A percentile compares a stretch with the other conserved stretches of the same genome.
phyloP scores from a whole-genome alignment of 1,284 basidiomycete genomes.

The Xerocomus minutiporus region DNA sequence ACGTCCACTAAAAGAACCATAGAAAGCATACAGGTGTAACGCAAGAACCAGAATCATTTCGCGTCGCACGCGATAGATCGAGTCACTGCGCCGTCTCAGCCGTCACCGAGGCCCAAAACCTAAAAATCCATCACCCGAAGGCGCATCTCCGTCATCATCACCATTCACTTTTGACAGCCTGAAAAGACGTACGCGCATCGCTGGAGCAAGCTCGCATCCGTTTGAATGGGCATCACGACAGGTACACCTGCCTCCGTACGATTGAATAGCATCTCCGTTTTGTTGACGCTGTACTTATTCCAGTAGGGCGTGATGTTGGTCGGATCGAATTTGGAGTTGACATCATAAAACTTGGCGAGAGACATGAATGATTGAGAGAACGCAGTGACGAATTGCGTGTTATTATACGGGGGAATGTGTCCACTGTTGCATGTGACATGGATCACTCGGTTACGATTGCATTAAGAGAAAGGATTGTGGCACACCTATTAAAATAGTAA shows the following conservation, averaged over 20 bases:
- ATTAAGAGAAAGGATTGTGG: too few species aligned
- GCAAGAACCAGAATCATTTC: too few species aligned
- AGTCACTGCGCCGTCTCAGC: too few species aligned
- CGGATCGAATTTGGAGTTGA: slow-evolving; percentile 19
- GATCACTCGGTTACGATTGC: neutral
- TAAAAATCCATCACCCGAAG: too few species aligned
- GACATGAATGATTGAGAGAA: slow-evolving; percentile 25
- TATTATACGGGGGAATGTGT: slow-evolving; percentile 14
- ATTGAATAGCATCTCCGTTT: slow-evolving; percentile 30
- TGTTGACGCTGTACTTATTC: slow-evolving; percentile 8
- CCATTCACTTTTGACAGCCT: too few species aligned
- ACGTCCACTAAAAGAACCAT: too few species aligned
- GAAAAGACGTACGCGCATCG: neutral
- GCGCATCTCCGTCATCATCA: too few species aligned
- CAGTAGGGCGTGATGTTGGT: slow-evolving; percentile 25
- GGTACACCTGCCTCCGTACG: slow-evolving; percentile 17
- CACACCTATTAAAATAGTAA: slow-evolving; percentile 22
- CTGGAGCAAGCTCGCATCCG: neutral
- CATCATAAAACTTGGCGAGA: slow-evolving; percentile 15
- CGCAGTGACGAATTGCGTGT: slow-evolving; percentile 22
- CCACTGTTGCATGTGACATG: neutral
- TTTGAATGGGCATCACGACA: neutral
- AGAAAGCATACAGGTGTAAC: too few species aligned
- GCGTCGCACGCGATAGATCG: too few species aligned
- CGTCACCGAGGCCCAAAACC: too few species aligned